Base-by-base conservation (phyloP, 192 early-diverging fungal genomes). In the Coemansia sp. region DNA sequence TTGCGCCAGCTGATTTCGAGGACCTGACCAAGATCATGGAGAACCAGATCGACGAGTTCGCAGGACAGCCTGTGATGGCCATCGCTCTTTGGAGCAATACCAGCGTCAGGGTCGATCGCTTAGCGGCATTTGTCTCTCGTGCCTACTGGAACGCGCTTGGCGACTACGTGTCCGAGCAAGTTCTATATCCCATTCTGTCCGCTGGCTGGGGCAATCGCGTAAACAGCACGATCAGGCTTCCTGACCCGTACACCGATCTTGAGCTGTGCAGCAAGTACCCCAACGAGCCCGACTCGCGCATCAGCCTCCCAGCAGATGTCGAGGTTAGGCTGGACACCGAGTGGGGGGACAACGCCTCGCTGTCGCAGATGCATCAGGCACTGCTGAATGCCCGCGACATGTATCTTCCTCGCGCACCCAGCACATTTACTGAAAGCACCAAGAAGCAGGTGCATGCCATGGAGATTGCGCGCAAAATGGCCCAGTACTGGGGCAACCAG, bases 391-490 rank as follows among this genome's bases (percentile, higher is more conserved):
- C 72, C 1, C 72, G 62, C 49, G 66, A 67, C 9, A 54, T 56
- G 5, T 39, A 61, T 6, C 32, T 74, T 4, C 68, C 68, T 25
- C 54, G 34, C 30, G 72, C 63, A 27, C 66, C 72, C 16, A 69
- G 72, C 52, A 71, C 61, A 22, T 81, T 81, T 39, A 81, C 78
- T 6, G 72, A 81, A 32, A 54, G 59, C 29, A 67, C 78, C 13
- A 81, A 81, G 63, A 64, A 32, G 57, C 77, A 74, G 46, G 69
- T 74, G 16, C 72, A 74, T 32, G 77, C 72, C 11, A 80, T 80
- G 77, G 72, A 80, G 46, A 64, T 80, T 55, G 72, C 77, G 10
- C 68, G 77, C 14, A 72, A 80, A 42, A 80, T 80, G 77, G 77
- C 77, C 4, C 72, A 74, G 65, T 80, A 80, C 58, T 80, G 77